Evolutionary conservation across 2,329 filamentous ascomycete species (phyloP), one percentile per base, ranked within the genome.

Genomic region (Pseudogymnoascus sp.): DNA sequence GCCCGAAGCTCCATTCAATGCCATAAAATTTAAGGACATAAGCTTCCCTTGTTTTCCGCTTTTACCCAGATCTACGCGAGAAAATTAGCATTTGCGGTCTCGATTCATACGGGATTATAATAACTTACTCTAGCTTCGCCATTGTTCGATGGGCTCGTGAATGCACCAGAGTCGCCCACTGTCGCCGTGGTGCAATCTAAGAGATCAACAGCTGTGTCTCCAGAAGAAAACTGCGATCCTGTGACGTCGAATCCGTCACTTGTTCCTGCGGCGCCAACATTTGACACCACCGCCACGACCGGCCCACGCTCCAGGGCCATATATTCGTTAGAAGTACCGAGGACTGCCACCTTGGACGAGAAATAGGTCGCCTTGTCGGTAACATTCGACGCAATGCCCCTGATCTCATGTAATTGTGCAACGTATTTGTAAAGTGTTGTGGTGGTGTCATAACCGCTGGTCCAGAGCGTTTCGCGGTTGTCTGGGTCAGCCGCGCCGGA

Each of bases 401-500:
- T 53, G n/a, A 53, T 53, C 47, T 33, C 28, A 9, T 53, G 47
- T 12, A 53, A 12, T 20, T 53, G 28, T 53, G 47, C 15, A 53
- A 79, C 72, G n/a, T 71, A 67, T 28, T 66, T 63, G 65, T 79
- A 79, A 1, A 78, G 66, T 5, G 72, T 67, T 2, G 71, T 64
- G 0, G 64, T 66, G 0, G 72, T 77, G 18, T 70, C 64, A 62
- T 76, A 79, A 0, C 70, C 70, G 73, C 61, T 64, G 0, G 75
- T 64, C 77, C 77, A 79, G 14, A 73, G 67, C 4, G 76, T 75
- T 64, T 78, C 76, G 11, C 76, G 75, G 63, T 78, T 78, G 22
- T 67, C 12, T 1, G 76, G 76, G 39, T 75, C 75, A n/a, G 41
- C 63, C 3, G 58, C 62, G 20, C 75, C 75, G 9, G 70, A 66